Evolutionary conservation across 1,284 basidiomycete genomes (phyloP).

Genomic region (Entoloma clypeatum): DNA sequence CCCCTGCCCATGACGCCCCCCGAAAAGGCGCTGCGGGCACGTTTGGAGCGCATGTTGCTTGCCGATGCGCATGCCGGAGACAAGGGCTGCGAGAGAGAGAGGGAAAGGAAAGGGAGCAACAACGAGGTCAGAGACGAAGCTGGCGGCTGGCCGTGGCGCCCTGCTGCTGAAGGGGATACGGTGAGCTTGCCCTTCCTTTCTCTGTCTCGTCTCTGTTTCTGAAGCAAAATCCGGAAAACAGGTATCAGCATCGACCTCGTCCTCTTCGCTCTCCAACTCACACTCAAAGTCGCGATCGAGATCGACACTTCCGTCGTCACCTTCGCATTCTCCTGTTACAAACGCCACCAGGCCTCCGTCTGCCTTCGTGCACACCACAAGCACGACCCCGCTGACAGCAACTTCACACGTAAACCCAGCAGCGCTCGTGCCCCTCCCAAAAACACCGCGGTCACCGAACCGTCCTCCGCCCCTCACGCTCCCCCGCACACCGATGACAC

Average conservation of each 20-base stretch:
- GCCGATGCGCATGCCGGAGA: too few relatives aligned
- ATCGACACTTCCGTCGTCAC: neutral
- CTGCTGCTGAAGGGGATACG: slow-evolving; percentile 12
- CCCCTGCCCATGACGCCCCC: slow-evolving; percentile 41
- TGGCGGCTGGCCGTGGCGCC: slow-evolving; percentile 29
- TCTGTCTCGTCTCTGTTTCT: neutral
- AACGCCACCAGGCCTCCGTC: too few relatives aligned
- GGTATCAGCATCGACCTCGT: slow-evolving; percentile 12
- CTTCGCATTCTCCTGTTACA: neutral
- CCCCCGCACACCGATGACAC: neutral
- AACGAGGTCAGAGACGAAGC: slow-evolving; percentile 30
- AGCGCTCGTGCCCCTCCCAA: neutral
- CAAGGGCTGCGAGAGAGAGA: slow-evolving; percentile 4
- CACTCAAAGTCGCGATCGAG: neutral
- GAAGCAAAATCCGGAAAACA: neutral
- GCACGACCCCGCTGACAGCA: neutral
- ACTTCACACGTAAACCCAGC: neutral
- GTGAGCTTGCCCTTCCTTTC: slow-evolving; percentile 2
- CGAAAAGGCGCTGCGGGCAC: slow-evolving; percentile 50
- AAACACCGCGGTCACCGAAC: neutral
- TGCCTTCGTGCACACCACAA: neutral
- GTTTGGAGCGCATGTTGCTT: slow-evolving; percentile 50
- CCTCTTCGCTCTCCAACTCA: slow-evolving; percentile 4
- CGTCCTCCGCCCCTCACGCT: neutral
- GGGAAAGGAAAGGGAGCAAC: slow-evolving; percentile 27